These are phyloP conservation scores for Babjeviella inositovora DNA, from an alignment of 805 yeast species.

Conservation along the genomic window DNA sequence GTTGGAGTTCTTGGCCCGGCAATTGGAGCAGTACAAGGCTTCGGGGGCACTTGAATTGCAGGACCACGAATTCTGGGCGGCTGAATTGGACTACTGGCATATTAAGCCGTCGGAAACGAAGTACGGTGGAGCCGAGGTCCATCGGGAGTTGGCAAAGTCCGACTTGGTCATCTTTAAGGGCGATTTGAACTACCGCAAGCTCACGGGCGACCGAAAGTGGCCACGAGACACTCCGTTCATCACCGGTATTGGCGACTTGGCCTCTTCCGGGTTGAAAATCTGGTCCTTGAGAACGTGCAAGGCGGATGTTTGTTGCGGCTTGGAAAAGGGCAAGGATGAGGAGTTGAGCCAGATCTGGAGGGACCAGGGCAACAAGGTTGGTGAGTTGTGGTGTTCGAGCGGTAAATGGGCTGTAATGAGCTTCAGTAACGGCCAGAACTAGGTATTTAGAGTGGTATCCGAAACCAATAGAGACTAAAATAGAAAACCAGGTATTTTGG, in stretches of 20 bases:
- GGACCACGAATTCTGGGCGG: slow-evolving; percentile 79
- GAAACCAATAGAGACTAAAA: too few species aligned
- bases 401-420: slow-evolving; percentile 93
- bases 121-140: slow-evolving; percentile 45
- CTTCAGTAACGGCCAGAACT: slow-evolving; percentile 21
- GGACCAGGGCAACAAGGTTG: slow-evolving; percentile 39
- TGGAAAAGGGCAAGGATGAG: slow-evolving; percentile 58
- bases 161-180: slow-evolving; percentile 80
- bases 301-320: slow-evolving; percentile 89
- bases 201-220: slow-evolving; percentile 89
- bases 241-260: slow-evolving; percentile 55
- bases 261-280: slow-evolving; percentile 42
- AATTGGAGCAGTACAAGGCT: slow-evolving; percentile 22
- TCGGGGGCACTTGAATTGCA: slow-evolving; percentile 31
- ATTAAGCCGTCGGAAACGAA: slow-evolving; percentile 31
- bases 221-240: slow-evolving; percentile 61
- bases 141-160: slow-evolving; percentile 44
- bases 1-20: slow-evolving; percentile 27
- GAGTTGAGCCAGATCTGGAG: slow-evolving; percentile 47
- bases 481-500: too few species aligned
- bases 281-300: slow-evolving; percentile 84
- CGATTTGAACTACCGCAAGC: slow-evolving; percentile 87
- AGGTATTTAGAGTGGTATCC: too few species aligned
- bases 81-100: slow-evolving; percentile 60
- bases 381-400: slow-evolving; percentile 69